Evolutionary conservation across 2,329 filamentous ascomycete species (phyloP).

Genomic region (Fonsecaea monophora): DNA sequence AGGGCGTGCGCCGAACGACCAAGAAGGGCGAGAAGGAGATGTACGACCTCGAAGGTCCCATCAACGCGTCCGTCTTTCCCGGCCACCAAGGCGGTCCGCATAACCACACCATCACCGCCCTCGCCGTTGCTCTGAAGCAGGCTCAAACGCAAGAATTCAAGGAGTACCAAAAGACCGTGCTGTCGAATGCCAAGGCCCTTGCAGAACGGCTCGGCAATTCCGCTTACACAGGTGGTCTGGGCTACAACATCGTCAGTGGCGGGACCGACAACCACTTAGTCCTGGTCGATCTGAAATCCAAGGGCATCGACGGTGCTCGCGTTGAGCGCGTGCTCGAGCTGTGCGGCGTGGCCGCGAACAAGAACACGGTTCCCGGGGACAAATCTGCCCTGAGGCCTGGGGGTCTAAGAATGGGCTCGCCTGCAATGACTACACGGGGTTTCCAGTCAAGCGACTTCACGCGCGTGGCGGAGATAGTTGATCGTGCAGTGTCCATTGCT

Average conservation of each 20-base stretch:
- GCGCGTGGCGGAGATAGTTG: slow-evolving; percentile 87
- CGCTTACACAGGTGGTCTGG: slow-evolving; percentile 71
- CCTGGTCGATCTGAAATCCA: slow-evolving; percentile 86
- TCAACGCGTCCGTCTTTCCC: slow-evolving; percentile 96
- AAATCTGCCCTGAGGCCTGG: slow-evolving; percentile 94
- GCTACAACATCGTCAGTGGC: slow-evolving; percentile 88
- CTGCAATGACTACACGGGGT: slow-evolving; percentile 95
- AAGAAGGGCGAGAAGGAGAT: slow-evolving; percentile 85
- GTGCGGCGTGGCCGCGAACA: slow-evolving; percentile 99
- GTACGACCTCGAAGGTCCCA: slow-evolving; percentile 90
- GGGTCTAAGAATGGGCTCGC: slow-evolving; percentile 94
- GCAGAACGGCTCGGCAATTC: slow-evolving; percentile 71
- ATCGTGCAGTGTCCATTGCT: slow-evolving; percentile 79
- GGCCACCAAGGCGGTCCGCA: slow-evolving; percentile 97
- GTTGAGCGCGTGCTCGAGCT: slow-evolving; percentile 96
- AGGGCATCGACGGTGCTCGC: slow-evolving; percentile 85
- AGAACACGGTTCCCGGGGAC: slow-evolving; percentile 98
- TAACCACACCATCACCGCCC: slow-evolving; percentile 97
- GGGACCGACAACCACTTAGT: slow-evolving; percentile 98
- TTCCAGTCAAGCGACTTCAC: slow-evolving; percentile 93
- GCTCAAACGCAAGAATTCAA: slow-evolving; percentile 88
- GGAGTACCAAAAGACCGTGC: slow-evolving; percentile 86
- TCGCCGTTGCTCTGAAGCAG: slow-evolving; percentile 94
- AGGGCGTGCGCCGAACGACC: slow-evolving; percentile 82
- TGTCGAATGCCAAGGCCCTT: slow-evolving; percentile 89